Evolutionary conservation across 2,329 filamentous ascomycete species (phyloP), one percentile per base, ranked within the genome.

Genomic region (Alternaria conjuncta): DNA sequence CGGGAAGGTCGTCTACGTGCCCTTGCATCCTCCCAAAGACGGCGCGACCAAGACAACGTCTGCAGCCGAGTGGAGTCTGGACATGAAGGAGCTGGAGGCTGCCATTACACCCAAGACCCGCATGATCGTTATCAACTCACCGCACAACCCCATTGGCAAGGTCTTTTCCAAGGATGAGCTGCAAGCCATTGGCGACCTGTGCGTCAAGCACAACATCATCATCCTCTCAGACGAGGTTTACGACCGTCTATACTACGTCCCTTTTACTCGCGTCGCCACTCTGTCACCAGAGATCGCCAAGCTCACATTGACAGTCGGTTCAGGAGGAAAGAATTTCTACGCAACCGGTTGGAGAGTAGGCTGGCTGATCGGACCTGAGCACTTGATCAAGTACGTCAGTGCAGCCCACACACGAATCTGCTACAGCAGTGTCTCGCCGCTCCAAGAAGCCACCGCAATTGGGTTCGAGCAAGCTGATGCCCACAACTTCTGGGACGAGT

Each of bases 281-380:
- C 84, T 99, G 18, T 97, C 93, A 0, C 94, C 94, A 0, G 94
- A 97, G 79, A 89, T 98, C 55, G 94, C 94, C 71, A 88, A 88
- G 62, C 86, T 97, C 70, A 98, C 96, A 5, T 82, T 99, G 53
- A 98, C 96, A 0, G 96, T 99, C 28, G 96, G 96, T 20, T 97
- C 94, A 0, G 96, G 94, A 1, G 96, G 96, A 73, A 99, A 99
- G 87, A 96, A 96, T 84, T 99, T 99, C 82, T 98, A 98, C 77
- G 93, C 93, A 60, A 99, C 96, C 0, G 96, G 96, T 51, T 99
- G 96, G 96, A 90, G 96, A 61, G 94, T 98, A 70, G 92, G 96
- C 59, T 99, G 95, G 89, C 85, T 99, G 41, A 96, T 98, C 76
- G 96, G 96, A 0, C 93, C 92, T 0, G 88, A 93, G 57, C 88